Evolutionary conservation across 495 filamentous ascomycete genomes (phyloP), one percentile per base, ranked within the genome.

Genomic region (Aspergillus bertholletiae): DNA sequence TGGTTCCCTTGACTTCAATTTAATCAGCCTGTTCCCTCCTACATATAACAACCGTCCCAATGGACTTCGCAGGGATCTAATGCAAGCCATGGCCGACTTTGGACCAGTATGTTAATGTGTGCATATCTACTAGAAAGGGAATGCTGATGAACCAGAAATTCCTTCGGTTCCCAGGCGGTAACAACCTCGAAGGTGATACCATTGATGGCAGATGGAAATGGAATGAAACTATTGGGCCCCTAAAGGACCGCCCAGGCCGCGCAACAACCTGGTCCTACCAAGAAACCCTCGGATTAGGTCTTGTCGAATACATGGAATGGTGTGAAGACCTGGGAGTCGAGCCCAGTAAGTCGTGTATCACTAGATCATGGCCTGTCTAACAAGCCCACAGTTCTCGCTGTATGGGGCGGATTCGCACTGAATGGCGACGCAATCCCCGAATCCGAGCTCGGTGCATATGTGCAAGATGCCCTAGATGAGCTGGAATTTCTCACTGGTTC

Each of bases 11-110:
- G 80, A 87, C 59, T 86, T 89, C 60, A 80, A 84, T 53, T 63
- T 90, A 30, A 82, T 89, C 58, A 83, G 78, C 34, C 61, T 89
- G 22, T 89, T 88, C 66, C 86, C 85, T 0, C 84, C 84, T 6
- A 88, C 86, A 7, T 88, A 59, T 58, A 66, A 68, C 18, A 35
- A 68, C 37, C 72, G 84, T 23, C 70, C 77, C n/a, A 88, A 89
- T 61, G 86, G 86, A 1, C 64, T 88, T 66, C 70, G 84, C 7
- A 67, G 67, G 17, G 85, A 88, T 55, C 65, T 88, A 22, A 81
- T 79, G 39, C 76, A 88, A 57, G 75, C 82, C 27, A 66, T 88
- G 49, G 68, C 69, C 7, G 78, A 76, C 41, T 48, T 87, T 20
- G 55, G 51, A n/a, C 62, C 63, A 17, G 67, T 70, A 44, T 59